Base-by-base conservation (phyloP, 225 moss, liverwort and hornwort genomes). In the Anthoceros angustus region DNA sequence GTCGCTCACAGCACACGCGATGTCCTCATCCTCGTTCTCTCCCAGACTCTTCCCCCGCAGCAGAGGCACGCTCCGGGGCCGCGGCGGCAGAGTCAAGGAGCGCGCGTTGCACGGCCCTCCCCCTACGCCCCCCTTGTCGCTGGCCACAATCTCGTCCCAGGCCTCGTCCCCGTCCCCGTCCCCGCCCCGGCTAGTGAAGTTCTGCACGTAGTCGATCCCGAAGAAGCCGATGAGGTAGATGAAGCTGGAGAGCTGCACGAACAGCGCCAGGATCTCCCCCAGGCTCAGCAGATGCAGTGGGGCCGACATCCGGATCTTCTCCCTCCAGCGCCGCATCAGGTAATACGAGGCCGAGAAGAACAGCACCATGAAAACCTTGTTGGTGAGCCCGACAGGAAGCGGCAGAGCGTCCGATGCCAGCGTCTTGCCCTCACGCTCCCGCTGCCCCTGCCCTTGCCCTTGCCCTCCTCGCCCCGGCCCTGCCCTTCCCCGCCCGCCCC, bases 181-280 rank as follows among this genome's bases (percentile, higher is more conserved):
- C 7, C 80, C 80, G 9, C 64, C 71, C 68, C 77, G 41, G 63
- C 82, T 77, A 25, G 87, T 86, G 46, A 94, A 86, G 62, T 84
- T 88, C 75, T 94, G 94, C 25, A 90, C 94, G 43, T 94, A 91
- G 38, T 90, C 90, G 50, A 94, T 94, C 41, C 94, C 94, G 39
- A 91, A 94, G 70, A 94, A 94, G 0, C 94, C 94, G 42, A 94
- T 94, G 76, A 94, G 66, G 62, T 94, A 94, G 10, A 94, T 94
- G 40, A 86, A 94, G 2, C 87, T 88, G 8, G 88, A 77, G 64
- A 94, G 80, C 82, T 90, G 94, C 7, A 73, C 74, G 6, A 94
- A 63, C 8, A 94, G 73, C 21, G 94, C 94, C 5, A 74, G 73
- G 49, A 94, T 94, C 70, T 94, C 94, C 39, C 85, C 88, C 7